Base-by-base conservation (phyloP, 2,329 filamentous ascomycete species). In the Fusarium multiceps region DNA sequence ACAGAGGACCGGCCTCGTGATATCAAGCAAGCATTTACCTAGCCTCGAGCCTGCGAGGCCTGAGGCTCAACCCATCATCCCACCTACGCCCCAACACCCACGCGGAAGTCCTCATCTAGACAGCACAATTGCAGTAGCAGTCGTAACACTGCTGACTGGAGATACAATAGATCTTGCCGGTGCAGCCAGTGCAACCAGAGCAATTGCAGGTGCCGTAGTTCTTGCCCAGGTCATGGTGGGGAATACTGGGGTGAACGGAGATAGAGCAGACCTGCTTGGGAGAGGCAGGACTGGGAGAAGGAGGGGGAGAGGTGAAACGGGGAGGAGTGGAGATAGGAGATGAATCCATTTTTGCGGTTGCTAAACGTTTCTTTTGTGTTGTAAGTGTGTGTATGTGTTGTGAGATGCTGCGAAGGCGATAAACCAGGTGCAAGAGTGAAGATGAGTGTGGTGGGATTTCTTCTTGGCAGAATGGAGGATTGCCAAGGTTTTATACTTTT, bases 111-210 rank as follows among this genome's bases (percentile, higher is more conserved):
- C 7, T 14, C 14, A n/a, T 16, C 21, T 32, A 63, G 8, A 63
- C 42, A 2, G 16, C 13, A 6, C 59, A 63, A 11, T 63, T 30
- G 20, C 34, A 43, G 21, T 63, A 63, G 20, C 59, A 63, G 5
- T 16, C 14, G 18, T 63, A 63, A 20, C 49, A 63, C 42, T 63
- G 60, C 5, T 48, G 27, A 7, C 42, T 63, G 4, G 20, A 9
- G 14, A 63, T 57, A 11, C 59, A 63, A 11, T 63, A 63, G 6
- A 63, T 40, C 6, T 48, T 14, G 1, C 30, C 6, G 2, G 8
- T 55, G 12, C 60, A 63, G 1, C 59, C 49, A 9, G 21, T 18
- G 9, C 59, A 63, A 0, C 59, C 60, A 6, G 25, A 3, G 3
- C 60, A 63, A 0, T 21, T 40, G 7, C 60, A 63, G 25, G 34